A percentile compares a stretch with the other conserved stretches of the same genome.
These are phyloP conservation scores for Biscutella auriculata DNA, from an alignment of 441 rosid genomes.

Conservation along the genomic window DNA sequence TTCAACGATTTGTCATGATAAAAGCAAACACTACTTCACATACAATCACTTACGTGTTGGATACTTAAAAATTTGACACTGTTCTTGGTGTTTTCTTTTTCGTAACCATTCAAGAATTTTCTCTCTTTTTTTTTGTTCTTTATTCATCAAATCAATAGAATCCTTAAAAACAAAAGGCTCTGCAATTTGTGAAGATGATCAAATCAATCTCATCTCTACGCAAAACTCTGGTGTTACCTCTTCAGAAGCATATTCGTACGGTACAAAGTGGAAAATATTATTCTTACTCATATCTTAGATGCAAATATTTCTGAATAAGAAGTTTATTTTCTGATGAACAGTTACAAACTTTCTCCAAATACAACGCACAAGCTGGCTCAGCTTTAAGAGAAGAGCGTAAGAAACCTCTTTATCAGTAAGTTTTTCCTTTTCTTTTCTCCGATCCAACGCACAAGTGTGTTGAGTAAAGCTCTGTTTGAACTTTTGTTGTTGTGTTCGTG, in stretches of 20 bases:
- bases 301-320: not conserved
- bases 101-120: not conserved
- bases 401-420: slow-evolving; percentile 21
- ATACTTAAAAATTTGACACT: slow-evolving; percentile 10
- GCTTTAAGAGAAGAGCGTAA: slow-evolving; percentile 24
- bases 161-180: slow-evolving; percentile 9
- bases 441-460: too few species aligned
- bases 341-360: slow-evolving; percentile 21
- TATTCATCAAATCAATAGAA: not conserved
- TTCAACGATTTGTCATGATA: slow-evolving; percentile 1
- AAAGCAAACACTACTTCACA: slow-evolving; percentile 10
- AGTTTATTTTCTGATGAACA: not conserved
- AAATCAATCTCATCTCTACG: slow-evolving; percentile 18
- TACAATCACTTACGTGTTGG: slow-evolving; percentile 14
- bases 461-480: slow-evolving; percentile 8
- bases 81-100: not conserved
- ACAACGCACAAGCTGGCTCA: slow-evolving; percentile 37
- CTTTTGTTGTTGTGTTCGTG: not conserved
- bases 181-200: slow-evolving; percentile 10
- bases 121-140: too few species aligned
- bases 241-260: slow-evolving; percentile 19
- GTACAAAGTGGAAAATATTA: not conserved
- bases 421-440: not conserved
- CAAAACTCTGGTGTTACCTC: slow-evolving; percentile 12
- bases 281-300: not conserved